phyloP scores from a whole-genome alignment of 2,329 filamentous ascomycete genomes.

The Elsinoe batatas region DNA sequence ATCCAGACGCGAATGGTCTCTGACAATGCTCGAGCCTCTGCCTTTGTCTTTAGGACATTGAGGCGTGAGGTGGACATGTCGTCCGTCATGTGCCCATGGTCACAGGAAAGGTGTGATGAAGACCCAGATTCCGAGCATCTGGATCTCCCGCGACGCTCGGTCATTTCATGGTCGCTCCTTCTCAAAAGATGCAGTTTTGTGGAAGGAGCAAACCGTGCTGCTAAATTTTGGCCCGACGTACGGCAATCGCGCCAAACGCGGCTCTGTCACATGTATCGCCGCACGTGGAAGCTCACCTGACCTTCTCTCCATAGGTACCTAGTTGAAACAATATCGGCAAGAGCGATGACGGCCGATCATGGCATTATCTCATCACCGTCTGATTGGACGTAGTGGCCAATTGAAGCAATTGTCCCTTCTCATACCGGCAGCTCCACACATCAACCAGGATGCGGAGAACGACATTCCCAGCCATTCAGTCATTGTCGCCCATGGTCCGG shows the following conservation, averaged over 20 bases:
- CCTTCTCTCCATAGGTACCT: no score
- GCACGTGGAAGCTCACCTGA: background rate
- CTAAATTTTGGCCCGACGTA: background rate
- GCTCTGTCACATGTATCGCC: background rate
- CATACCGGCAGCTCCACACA: constrained; percentile 22
- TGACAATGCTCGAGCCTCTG: constrained; percentile 39
- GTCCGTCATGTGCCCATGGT: constrained; percentile 6
- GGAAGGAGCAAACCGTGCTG: background rate
- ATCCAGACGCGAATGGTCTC: constrained; percentile 55
- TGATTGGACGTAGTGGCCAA: constrained; percentile 34
- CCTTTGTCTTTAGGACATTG: constrained; percentile 35
- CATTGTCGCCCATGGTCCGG: constrained; percentile 71
- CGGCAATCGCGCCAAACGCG: constrained; percentile 12
- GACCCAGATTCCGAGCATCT: constrained; percentile 12
- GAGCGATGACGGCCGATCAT: no score
- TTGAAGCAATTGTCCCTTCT: constrained; percentile 38
- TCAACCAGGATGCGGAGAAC: background rate
- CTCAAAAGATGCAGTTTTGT: background rate
- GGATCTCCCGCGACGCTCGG: constrained; percentile 12
- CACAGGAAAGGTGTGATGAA: background rate
- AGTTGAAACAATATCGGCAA: background rate
- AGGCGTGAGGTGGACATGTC: constrained; percentile 13
- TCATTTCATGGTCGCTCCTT: constrained; percentile 12
- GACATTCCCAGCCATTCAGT: constrained; percentile 52
- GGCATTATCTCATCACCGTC: background rate